Conservation (phyloP, 495 filamentous ascomycete species). For the Penicillium malachiteum region DNA sequence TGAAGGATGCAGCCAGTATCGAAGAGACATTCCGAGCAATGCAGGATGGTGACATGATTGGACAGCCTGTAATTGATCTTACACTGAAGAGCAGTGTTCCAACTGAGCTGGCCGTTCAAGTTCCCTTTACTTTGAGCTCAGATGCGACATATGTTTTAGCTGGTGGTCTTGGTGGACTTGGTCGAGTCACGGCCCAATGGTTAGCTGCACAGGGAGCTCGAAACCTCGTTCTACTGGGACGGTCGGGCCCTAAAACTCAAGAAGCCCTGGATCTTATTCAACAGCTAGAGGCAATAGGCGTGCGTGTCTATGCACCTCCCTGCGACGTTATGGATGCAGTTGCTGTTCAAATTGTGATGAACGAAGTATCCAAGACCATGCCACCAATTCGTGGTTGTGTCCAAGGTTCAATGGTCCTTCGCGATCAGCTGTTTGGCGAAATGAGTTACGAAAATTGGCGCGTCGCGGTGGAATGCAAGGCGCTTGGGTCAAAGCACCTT, state of each 20-base stretch:
- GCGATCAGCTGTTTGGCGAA: not conserved
- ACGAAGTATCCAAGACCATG: not conserved
- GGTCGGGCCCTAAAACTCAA: not conserved
- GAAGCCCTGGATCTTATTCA: not conserved
- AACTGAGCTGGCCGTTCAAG: not conserved
- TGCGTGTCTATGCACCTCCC: not conserved
- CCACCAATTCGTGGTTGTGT: not conserved
- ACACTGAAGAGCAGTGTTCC: not conserved
- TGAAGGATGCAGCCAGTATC: not conserved
- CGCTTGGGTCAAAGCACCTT: not conserved
- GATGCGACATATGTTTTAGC: not conserved
- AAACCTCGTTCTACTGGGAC: not conserved
- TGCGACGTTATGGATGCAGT: not conserved
- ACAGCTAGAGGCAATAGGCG: not conserved
- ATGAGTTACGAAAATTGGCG: not conserved
- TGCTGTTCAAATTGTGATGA: not conserved
- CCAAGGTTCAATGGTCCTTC: not conserved
- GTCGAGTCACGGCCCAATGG: not conserved
- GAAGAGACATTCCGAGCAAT: not conserved
- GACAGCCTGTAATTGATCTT: not conserved
- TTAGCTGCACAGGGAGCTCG: not conserved
- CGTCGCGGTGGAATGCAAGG: not conserved
- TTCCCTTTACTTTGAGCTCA: not conserved
- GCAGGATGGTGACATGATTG: not conserved
- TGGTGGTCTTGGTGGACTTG: not conserved